phyloP scores from a whole-genome alignment of 2,329 filamentous ascomycete genomes.

The Pleomassaria siparia region DNA sequence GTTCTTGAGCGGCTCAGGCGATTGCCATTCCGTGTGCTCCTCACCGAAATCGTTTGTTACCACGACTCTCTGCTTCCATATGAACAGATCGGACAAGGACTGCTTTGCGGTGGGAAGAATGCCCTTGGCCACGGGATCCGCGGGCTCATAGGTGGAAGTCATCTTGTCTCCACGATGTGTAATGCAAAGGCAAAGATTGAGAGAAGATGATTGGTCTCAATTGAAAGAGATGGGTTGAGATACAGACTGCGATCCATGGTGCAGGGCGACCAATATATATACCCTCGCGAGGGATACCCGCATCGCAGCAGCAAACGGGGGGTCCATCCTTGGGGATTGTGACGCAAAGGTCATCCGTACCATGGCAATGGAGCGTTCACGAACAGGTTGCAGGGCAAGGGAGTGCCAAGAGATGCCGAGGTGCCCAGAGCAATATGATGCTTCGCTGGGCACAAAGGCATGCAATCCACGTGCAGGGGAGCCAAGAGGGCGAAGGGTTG shows the following conservation, averaged over 20 bases:
- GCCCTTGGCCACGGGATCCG: constrained; percentile 69
- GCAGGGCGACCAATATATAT: constrained; percentile 7
- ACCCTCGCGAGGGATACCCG: constrained; percentile 15
- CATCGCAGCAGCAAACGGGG: constrained; percentile 5
- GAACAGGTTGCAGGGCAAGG: no score
- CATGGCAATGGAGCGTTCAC: constrained; percentile 12
- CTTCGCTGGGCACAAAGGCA: constrained; percentile 16
- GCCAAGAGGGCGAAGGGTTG: constrained; percentile 34
- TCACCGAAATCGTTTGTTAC: constrained; percentile 67
- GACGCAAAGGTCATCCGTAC: constrained; percentile 19
- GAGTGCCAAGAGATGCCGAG: constrained; percentile 41
- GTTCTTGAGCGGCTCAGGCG: constrained; percentile 67
- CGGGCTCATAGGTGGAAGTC: constrained; percentile 50
- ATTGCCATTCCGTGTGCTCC: constrained; percentile 66
- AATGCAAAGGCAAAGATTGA: not conserved
- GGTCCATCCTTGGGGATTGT: not conserved
- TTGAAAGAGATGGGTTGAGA: not conserved
- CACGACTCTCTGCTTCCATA: constrained; percentile 73
- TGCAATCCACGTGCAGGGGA: constrained; percentile 25
- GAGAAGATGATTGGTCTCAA: not conserved
- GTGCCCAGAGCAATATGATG: constrained; percentile 23
- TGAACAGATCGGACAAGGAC: constrained; percentile 65
- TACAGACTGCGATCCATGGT: not conserved
- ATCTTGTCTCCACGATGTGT: constrained; percentile 18
- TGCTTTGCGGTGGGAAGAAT: constrained; percentile 66